Evolutionary conservation across 805 yeast genomes (phyloP).

Genomic region (Lipomyces chichibuensis): DNA sequence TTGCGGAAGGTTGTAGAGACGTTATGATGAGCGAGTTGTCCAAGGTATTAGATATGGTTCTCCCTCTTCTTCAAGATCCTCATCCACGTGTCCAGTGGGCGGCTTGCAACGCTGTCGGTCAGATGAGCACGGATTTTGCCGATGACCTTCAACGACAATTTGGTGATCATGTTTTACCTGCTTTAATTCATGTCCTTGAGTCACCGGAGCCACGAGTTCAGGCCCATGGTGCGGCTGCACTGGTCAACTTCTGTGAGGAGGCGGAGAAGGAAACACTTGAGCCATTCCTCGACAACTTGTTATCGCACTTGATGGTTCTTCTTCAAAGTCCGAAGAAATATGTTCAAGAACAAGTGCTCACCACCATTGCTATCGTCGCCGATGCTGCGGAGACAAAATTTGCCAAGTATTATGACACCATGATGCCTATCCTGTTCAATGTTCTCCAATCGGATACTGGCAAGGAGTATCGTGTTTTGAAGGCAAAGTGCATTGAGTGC

Average conservation of each 20-base stretch:
- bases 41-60: constrained; percentile 75
- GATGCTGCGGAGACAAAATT: constrained; percentile 92
- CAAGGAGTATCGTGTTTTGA: constrained; percentile 72
- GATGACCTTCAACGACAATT: constrained; percentile 73
- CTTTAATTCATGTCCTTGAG: constrained; percentile 76
- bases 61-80: constrained; percentile 81
- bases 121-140: constrained; percentile 95
- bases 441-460: constrained; percentile 77
- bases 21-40: constrained; percentile 81
- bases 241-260: constrained; percentile 92
- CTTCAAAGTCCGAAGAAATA: constrained; percentile 85
- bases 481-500: constrained; percentile 95
- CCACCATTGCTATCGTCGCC: constrained; percentile 95
- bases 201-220: constrained; percentile 86
- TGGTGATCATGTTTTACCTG: constrained; percentile 81
- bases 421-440: constrained; percentile 84
- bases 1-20: constrained; percentile 96
- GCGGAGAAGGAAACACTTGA: constrained; percentile 85
- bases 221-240: constrained; percentile 98
- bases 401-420: constrained; percentile 86
- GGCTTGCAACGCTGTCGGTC: constrained; percentile 95
- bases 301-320: constrained; percentile 71
- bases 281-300: constrained; percentile 85
- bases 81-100: constrained; percentile 97
- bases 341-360: constrained; percentile 95